A percentile compares a stretch with the other conserved stretches of the same genome.
Conservation (phyloP, 1,139 yeast genomes). For the Scheffersomyces titani region DNA sequence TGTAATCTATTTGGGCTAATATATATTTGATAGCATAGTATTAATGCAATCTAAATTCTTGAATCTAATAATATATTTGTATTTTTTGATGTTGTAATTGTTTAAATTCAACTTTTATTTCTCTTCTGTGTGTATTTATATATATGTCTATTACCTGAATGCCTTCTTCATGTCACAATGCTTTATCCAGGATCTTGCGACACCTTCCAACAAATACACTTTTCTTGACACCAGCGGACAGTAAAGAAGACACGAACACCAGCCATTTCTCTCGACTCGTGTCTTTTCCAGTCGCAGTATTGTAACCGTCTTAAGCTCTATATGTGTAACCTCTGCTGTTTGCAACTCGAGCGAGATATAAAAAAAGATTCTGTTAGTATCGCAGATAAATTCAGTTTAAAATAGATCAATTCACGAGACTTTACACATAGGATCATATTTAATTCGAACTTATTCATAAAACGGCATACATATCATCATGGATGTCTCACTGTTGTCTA, state of each 20-base stretch:
- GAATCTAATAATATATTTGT: background rate
- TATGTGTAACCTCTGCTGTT: background rate
- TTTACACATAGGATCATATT: background rate
- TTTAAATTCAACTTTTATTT: no score
- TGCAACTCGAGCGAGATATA: background rate
- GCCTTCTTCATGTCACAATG: background rate
- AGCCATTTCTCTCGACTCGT: background rate
- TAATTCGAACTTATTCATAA: background rate
- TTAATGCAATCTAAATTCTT: no score
- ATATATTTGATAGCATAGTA: background rate
- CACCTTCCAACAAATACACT: background rate
- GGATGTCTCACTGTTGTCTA: slow-evolving; percentile 22
- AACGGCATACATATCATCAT: slow-evolving; percentile 1
- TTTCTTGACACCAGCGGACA: background rate
- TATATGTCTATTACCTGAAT: background rate
- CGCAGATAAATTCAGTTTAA: background rate
- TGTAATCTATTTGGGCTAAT: background rate
- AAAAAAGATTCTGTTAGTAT: no score
- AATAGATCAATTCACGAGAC: background rate
- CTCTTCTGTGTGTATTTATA: background rate
- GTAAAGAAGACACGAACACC: background rate
- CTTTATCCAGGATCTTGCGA: background rate
- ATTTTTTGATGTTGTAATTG: background rate
- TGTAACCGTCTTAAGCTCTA: background rate
- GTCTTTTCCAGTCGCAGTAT: background rate